Base-by-base conservation (phyloP, 1,284 basidiomycete genomes). In the Mycosarcoma maydis region DNA sequence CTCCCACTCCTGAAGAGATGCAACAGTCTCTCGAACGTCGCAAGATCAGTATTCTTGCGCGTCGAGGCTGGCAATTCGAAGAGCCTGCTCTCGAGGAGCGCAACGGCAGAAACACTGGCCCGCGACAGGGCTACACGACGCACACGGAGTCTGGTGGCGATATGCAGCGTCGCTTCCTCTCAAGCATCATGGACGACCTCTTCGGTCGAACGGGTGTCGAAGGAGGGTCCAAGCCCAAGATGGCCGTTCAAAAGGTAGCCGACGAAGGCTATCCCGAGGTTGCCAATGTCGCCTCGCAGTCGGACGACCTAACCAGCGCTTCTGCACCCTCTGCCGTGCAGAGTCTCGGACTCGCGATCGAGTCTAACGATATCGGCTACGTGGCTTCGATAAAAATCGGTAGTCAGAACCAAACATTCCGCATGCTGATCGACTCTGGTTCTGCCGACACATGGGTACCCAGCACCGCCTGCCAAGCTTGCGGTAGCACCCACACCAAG, bases 381-480 rank as follows among this genome's bases (percentile, higher is more conserved):
- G 84, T 92, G 45, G 89, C 89, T 7, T 88, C 86, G 23, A 82
- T 94, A 29, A 86, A 90, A 80, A 87, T 94, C 66, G 92, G 92
- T 33, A 90, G 89, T 3, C 90, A 90, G n/a, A 86, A 89, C 2
- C 84, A 82, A 37, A 82, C 88, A 72, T 94, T 90, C 83, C 84
- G 85, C 29, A 82, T 94, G 75, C 85, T 94, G 45, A 70, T 81
- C 51, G 92, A 94, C 83, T 90, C 90, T 23, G 92, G 92, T 29
- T 91, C 89, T 8, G 88, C 90, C 14, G 92, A 94, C 80, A 85
- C 91, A 34, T 94, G 92, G 91, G 70, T 80, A 7, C 65, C 75
- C 0, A 61, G 61, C 50, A 59, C 68, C 9, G 27, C 56, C 7
- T 81, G 80, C 46, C 37, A 30, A 3, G 49, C 50, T 6, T 80